These are phyloP conservation scores for Cucurbita pepo DNA, from an alignment of 306 rosid species.

Conservation along the genomic window DNA sequence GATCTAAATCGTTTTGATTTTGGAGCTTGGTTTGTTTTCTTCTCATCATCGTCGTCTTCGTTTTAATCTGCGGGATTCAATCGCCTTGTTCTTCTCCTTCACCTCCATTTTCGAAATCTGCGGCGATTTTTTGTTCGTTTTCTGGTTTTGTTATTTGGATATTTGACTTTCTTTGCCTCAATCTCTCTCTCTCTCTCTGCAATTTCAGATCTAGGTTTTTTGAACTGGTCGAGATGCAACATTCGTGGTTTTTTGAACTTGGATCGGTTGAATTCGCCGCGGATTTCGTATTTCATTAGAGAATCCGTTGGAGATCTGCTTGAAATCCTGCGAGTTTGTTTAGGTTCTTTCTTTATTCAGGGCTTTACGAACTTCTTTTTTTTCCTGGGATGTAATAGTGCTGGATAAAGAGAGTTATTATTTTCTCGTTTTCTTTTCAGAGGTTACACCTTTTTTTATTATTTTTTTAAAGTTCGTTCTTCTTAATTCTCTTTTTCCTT, in stretches of 20 bases:
- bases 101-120: not conserved
- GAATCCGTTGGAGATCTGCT: not conserved
- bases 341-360: not conserved
- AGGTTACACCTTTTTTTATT: conserved; percentile 3
- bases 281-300: not conserved
- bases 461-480: not conserved
- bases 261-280: not conserved
- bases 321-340: not conserved
- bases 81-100: not conserved
- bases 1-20: not conserved
- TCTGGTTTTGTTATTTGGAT: not conserved
- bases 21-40: not conserved
- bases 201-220: conserved; percentile 3
- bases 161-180: not conserved
- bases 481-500: not conserved
- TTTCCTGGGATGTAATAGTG: not conserved
- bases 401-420: not conserved
- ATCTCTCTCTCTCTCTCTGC: not conserved
- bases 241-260: not conserved
- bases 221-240: not conserved
- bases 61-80: not conserved
- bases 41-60: not conserved
- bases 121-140: not conserved
- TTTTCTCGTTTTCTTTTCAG: not conserved
- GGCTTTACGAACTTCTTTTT: not conserved